Conservation (phyloP, 2,329 filamentous ascomycete species). For the Colletotrichum sp. region DNA sequence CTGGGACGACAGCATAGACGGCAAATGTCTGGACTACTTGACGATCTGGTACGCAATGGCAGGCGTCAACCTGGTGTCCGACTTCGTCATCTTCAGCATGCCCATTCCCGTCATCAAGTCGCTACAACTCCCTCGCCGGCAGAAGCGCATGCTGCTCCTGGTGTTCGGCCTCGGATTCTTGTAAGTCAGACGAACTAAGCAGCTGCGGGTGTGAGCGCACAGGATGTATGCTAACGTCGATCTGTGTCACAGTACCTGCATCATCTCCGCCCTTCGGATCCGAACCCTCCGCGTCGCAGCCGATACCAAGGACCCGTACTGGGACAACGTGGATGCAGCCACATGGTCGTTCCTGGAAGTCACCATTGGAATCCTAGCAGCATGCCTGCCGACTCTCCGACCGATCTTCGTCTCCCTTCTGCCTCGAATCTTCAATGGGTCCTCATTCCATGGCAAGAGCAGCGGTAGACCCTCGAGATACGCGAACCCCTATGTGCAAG, state of each 20-base stretch:
- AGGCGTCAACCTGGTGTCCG: constrained; percentile 29
- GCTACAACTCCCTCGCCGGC: constrained; percentile 25
- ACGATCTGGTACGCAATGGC: constrained; percentile 33
- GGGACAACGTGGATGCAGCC: constrained; percentile 34
- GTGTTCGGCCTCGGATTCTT: constrained; percentile 33
- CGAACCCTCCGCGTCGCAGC: constrained; percentile 29
- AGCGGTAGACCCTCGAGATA: background rate
- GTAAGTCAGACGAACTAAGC: constrained; percentile 22
- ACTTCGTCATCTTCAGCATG: constrained; percentile 29
- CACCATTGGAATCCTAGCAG: constrained; percentile 32
- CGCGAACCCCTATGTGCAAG: background rate
- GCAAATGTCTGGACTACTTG: constrained; percentile 30
- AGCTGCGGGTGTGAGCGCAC: background rate
- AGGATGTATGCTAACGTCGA: background rate
- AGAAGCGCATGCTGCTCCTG: constrained; percentile 26
- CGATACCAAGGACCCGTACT: constrained; percentile 26
- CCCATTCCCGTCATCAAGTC: constrained; percentile 29
- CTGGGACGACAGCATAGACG: constrained; percentile 25
- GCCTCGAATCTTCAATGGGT: constrained; percentile 22
- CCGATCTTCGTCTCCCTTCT: constrained; percentile 29
- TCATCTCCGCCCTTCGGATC: constrained; percentile 33
- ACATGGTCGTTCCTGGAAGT: constrained; percentile 36
- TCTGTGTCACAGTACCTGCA: constrained; percentile 25
- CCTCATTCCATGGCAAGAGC: background rate
- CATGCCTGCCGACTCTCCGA: constrained; percentile 32